A percentile compares a stretch with the other conserved stretches of the same genome.
Conservation (phyloP, 805 yeast species). For the Saturnispora zaruensis region DNA sequence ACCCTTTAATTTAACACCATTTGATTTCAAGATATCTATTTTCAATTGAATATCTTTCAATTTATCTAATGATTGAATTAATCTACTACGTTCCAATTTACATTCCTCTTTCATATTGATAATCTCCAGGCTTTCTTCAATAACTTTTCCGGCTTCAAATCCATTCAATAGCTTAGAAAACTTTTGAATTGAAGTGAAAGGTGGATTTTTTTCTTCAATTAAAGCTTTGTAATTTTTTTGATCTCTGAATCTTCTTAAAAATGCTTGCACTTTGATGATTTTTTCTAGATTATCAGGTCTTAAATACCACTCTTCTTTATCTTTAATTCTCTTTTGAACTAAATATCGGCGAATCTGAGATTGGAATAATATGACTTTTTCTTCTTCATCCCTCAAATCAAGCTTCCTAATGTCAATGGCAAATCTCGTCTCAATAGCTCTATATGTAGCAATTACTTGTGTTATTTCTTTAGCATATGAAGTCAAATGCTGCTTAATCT, state of each 20-base stretch:
- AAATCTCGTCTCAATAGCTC: slow-evolving; percentile 59
- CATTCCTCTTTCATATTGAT: slow-evolving; percentile 28
- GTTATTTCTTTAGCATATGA: slow-evolving; percentile 27
- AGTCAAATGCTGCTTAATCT: slow-evolving; percentile 16
- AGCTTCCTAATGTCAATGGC: slow-evolving; percentile 45
- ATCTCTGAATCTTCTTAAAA: slow-evolving; percentile 57
- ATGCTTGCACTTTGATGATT: slow-evolving; percentile 67
- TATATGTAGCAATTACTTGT: slow-evolving; percentile 46
- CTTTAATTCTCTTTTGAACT: slow-evolving; percentile 31
- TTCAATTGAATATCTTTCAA: slow-evolving; percentile 73
- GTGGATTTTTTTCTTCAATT: slow-evolving; percentile 64
- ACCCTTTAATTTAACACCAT: slow-evolving; percentile 72
- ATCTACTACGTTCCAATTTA: slow-evolving; percentile 57
- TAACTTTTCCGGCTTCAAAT: slow-evolving; percentile 44
- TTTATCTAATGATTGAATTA: slow-evolving; percentile 63
- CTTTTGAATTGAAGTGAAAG: slow-evolving; percentile 62
- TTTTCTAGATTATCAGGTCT: slow-evolving; percentile 40
- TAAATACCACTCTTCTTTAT: slow-evolving; percentile 40
- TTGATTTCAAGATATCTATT: slow-evolving; percentile 66
- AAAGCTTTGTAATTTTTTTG: slow-evolving; percentile 68
- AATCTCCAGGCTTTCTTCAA: slow-evolving; percentile 7
- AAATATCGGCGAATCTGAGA: slow-evolving; percentile 41
- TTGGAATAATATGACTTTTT: slow-evolving; percentile 41
- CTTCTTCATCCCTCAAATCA: slow-evolving; percentile 39
- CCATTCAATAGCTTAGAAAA: slow-evolving; percentile 67